These are phyloP conservation scores for Epichloe hybrida DNA, from an alignment of 2,329 filamentous ascomycete genomes.

Conservation along the genomic window DNA sequence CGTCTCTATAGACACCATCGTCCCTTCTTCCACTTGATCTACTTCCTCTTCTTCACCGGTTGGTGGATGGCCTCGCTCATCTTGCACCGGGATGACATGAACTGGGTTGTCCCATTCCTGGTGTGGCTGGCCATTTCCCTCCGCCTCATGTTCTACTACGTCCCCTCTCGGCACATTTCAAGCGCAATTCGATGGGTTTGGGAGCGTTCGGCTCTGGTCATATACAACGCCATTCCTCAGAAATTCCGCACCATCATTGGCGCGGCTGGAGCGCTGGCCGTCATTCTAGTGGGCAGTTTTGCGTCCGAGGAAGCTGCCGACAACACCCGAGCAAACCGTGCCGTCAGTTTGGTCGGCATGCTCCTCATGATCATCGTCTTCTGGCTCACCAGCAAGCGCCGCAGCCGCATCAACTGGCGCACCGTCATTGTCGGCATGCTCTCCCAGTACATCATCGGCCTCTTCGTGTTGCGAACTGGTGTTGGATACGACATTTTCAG, in stretches of 20 bases:
- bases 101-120: conserved; percentile 77
- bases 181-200: conserved; percentile 54
- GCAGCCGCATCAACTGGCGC: conserved; percentile 53
- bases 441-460: conserved; percentile 71
- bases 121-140: conserved; percentile 64
- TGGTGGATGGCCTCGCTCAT: conserved; percentile 71
- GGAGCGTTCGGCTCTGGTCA: conserved; percentile 46
- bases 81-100: conserved; percentile 56
- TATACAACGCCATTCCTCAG: conserved; percentile 51
- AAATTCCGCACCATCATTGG: conserved; percentile 50
- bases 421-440: conserved; percentile 83
- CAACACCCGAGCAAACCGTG: conserved; percentile 70
- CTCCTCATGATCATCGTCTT: conserved; percentile 54
- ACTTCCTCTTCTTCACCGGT: conserved; percentile 32
- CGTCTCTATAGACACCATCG: conserved; percentile 31
- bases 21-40: conserved; percentile 31
- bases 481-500: conserved; percentile 84
- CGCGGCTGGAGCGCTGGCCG: conserved; percentile 48
- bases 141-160: conserved; percentile 59
- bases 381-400: conserved; percentile 58
- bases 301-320: conserved; percentile 55
- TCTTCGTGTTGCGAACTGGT: conserved; percentile 73
- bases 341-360: conserved; percentile 68
- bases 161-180: conserved; percentile 55
- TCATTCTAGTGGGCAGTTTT: conserved; percentile 69